These are phyloP conservation scores for Fusarium solani-melongenae DNA, from an alignment of 2,329 filamentous ascomycete species.

Conservation along the genomic window DNA sequence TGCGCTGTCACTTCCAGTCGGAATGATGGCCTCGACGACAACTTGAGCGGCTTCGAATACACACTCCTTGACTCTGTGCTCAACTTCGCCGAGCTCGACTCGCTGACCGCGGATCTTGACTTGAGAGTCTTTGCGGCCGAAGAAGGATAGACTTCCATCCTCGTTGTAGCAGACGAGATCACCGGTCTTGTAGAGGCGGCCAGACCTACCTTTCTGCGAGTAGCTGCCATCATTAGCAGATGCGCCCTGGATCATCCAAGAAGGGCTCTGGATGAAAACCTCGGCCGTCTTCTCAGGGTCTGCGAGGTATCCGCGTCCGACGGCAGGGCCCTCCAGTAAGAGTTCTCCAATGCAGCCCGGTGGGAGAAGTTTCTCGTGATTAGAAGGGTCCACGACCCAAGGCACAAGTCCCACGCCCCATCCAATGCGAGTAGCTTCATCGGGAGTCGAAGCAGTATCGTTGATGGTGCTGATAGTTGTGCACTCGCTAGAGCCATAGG, in stretches of 20 bases:
- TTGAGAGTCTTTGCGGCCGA: conserved; percentile 36
- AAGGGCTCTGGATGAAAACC: conserved; percentile 46
- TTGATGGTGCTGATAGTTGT: neutral
- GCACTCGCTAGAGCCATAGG: neutral
- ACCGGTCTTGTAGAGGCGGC: conserved; percentile 32
- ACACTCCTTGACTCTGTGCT: conserved; percentile 13
- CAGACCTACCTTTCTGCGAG: conserved; percentile 1
- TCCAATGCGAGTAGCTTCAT: neutral
- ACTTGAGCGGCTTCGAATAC: neutral
- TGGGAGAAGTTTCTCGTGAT: conserved; percentile 29
- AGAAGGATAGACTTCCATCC: conserved; percentile 23
- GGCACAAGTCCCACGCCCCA: neutral
- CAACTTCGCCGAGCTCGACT: conserved; percentile 38
- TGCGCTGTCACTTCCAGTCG: neutral
- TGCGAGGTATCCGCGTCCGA: conserved; percentile 31
- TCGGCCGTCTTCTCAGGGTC: conserved; percentile 22
- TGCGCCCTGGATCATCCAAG: neutral
- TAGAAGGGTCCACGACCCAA: conserved; percentile 34
- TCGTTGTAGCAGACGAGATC: conserved; percentile 29
- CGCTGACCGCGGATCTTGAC: conserved; percentile 39
- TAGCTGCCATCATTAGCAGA: conserved; percentile 13
- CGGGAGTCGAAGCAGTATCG: neutral
- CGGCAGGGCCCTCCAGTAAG: conserved; percentile 32
- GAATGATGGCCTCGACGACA: neutral
- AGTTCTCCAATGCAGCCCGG: conserved; percentile 37